Evolutionary conservation across 2,329 filamentous ascomycete species (phyloP).

Genomic region (Monosporascus sp.): DNA sequence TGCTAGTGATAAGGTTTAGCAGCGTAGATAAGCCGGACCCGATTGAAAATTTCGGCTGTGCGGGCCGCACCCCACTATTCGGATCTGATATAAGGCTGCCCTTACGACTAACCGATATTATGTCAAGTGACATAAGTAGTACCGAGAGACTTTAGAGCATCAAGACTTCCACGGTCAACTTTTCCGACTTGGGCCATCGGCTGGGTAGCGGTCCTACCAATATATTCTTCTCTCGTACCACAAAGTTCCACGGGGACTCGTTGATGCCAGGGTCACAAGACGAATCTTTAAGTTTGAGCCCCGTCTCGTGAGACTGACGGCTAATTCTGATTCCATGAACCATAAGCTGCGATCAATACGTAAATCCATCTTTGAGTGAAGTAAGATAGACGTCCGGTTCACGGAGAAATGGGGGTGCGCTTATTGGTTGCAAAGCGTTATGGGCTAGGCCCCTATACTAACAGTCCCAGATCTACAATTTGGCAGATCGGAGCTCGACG

Average conservation of each 20-base stretch:
- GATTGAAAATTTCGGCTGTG: not conserved
- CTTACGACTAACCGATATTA: too few relatives aligned
- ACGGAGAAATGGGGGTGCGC: not conserved
- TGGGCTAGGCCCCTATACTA: too few relatives aligned
- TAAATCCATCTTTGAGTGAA: not conserved
- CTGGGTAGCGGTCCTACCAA: too few relatives aligned
- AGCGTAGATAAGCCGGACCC: not conserved
- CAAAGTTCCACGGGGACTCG: not conserved
- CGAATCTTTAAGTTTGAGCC: not conserved
- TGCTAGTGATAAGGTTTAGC: too few relatives aligned
- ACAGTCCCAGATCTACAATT: not conserved
- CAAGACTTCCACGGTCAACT: not conserved
- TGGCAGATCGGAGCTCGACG: not conserved
- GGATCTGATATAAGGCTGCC: not conserved
- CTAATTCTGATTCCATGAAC: conserved; percentile 1
- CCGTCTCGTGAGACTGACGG: not conserved
- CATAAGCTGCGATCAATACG: not conserved
- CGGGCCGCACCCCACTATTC: not conserved
- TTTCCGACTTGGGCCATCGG: not conserved
- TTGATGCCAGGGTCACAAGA: not conserved
- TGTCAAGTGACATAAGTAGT: not conserved
- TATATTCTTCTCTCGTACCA: too few relatives aligned
- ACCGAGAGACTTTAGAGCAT: not conserved
- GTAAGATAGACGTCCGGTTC: not conserved
- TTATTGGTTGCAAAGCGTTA: too few relatives aligned